Percentiles rank a stretch among this genome's conserved stretches.
phyloP scores from a whole-genome alignment of 805 yeast species.

The Hanseniaspora lachancei region DNA sequence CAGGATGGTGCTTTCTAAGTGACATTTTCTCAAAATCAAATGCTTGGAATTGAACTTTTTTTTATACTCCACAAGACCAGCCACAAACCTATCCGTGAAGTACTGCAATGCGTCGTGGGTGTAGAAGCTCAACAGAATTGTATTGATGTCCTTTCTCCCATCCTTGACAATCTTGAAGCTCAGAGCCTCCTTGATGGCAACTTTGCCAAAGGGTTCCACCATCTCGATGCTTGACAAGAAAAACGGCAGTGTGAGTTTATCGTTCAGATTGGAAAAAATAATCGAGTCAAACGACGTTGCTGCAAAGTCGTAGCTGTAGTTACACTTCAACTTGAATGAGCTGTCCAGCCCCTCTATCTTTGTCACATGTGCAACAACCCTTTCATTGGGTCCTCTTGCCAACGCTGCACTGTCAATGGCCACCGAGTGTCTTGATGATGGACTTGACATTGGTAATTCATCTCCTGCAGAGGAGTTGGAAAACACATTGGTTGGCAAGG shows the following conservation, averaged over 20 bases:
- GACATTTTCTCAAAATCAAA: constrained; percentile 6
- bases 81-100: not conserved
- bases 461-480: not conserved
- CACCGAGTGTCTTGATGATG: not conserved
- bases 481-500: not conserved
- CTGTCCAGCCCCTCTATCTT: not conserved
- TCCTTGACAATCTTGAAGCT: not conserved
- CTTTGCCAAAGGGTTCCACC: not conserved
- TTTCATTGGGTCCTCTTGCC: not conserved
- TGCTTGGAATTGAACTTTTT: not conserved
- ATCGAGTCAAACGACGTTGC: not conserved
- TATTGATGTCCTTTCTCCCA: not conserved
- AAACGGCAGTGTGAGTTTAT: not conserved
- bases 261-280: constrained; percentile 4
- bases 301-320: not conserved
- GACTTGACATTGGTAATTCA: not conserved
- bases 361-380: not conserved
- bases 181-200: not conserved
- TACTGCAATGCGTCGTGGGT: not conserved
- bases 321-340: not conserved
- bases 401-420: not conserved
- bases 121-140: not conserved
- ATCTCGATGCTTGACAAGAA: not conserved
- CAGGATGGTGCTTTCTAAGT: not conserved
- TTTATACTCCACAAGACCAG: not conserved